Evolutionary conservation across 164 flowering plant species (phyloP).

Genomic region (Tetrastigma voinierianum): DNA sequence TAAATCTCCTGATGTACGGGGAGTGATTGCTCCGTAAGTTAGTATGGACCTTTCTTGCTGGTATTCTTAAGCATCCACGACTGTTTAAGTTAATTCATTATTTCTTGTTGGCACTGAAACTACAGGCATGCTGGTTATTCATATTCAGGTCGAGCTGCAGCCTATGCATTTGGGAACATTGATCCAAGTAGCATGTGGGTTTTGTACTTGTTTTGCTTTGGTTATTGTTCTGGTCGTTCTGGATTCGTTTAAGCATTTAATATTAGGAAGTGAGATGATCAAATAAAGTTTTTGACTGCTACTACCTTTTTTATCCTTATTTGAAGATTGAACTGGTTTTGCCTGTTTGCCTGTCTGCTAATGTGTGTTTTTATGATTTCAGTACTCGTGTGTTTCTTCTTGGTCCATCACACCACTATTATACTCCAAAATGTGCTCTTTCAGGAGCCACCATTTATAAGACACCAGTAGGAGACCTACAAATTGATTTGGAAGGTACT

Average conservation of each 20-base stretch:
- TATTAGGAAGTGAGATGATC: not conserved
- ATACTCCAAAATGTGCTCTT: conserved; percentile 96
- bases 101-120: conserved; percentile 16
- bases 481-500: conserved; percentile 92
- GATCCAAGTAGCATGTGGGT: conserved; percentile 85
- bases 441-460: conserved; percentile 76
- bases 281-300: not conserved
- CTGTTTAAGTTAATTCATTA: conserved; percentile 1
- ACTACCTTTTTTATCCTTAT: not conserved
- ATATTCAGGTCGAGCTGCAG: conserved; percentile 96
- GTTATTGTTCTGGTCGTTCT: too few species aligned
- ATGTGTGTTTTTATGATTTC: conserved; percentile 28
- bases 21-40: conserved; percentile 97
- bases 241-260: not conserved
- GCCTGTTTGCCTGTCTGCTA: conserved; percentile 6
- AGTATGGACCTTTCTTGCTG: not conserved
- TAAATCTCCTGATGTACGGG: conserved; percentile 83
- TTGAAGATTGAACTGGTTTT: not conserved
- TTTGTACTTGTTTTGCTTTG: not conserved
- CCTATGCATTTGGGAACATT: conserved; percentile 94
- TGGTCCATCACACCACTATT: conserved; percentile 97
- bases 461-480: conserved; percentile 91
- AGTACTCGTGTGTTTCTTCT: conserved; percentile 91
- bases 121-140: conserved; percentile 98
- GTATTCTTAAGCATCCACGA: not conserved